phyloP scores from a whole-genome alignment of 148 eudicot genomes.

The Persicaria maculosa region DNA sequence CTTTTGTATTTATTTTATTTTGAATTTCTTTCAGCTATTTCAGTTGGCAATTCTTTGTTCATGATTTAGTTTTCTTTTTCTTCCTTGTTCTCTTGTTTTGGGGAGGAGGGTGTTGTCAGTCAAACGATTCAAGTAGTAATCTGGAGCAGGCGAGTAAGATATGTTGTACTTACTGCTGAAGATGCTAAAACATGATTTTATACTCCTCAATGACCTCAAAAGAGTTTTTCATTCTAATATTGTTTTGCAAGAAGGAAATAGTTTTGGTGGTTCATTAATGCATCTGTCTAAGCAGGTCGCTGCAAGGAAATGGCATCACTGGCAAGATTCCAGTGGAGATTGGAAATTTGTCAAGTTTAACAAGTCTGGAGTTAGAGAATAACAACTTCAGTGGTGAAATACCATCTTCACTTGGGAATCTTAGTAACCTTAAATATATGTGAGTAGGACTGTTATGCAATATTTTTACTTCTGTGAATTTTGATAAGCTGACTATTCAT shows the following conservation, averaged over 20 bases:
- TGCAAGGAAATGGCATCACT: slow-evolving; percentile 71
- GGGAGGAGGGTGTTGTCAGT: background rate
- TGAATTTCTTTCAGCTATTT: background rate
- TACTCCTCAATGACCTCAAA: background rate
- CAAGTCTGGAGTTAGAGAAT: slow-evolving; percentile 62
- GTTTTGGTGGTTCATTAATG: slow-evolving; percentile 13
- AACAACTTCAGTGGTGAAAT: slow-evolving; percentile 72
- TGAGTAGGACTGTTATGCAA: slow-evolving; percentile 31
- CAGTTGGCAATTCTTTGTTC: background rate
- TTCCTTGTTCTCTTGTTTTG: background rate
- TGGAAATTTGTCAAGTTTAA: slow-evolving; percentile 66
- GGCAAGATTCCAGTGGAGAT: slow-evolving; percentile 67
- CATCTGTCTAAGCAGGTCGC: slow-evolving; percentile 32
- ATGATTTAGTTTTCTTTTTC: background rate
- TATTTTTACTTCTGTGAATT: background rate
- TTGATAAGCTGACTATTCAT: background rate
- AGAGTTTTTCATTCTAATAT: slow-evolving; percentile 9
- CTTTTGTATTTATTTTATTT: background rate
- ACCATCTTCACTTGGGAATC: slow-evolving; percentile 79
- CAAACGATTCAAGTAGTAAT: background rate
- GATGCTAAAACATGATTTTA: background rate
- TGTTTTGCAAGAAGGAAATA: background rate
- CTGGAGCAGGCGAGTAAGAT: background rate
- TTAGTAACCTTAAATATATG: slow-evolving; percentile 66
- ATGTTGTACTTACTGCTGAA: background rate